Evolutionary conservation across 495 filamentous ascomycete species (phyloP).

Genomic region (Margaritispora aquatica): DNA sequence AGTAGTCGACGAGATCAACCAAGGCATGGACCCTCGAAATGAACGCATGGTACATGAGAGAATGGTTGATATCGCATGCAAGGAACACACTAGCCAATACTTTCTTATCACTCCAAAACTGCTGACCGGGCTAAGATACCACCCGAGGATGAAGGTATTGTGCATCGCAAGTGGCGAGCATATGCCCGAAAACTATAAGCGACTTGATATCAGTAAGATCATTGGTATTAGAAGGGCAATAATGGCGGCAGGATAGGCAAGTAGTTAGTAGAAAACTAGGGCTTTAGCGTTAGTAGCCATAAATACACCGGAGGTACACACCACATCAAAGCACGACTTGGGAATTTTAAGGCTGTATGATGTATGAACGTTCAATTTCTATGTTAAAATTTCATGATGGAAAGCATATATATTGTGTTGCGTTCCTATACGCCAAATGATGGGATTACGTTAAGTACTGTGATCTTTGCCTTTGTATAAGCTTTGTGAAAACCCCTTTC

Average conservation of each 20-base stretch:
- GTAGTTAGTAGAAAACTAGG: too few relatives aligned
- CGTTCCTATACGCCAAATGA: too few relatives aligned
- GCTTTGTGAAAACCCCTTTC: too few relatives aligned
- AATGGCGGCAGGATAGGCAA: constrained; percentile 14
- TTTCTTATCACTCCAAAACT: constrained; percentile 99
- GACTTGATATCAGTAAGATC: constrained; percentile 51
- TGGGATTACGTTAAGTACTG: too few relatives aligned
- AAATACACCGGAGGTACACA: too few relatives aligned
- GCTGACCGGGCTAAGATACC: constrained; percentile 76
- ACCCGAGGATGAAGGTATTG: constrained; percentile 83
- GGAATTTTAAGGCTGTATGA: too few relatives aligned
- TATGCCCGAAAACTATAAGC: constrained; percentile 57
- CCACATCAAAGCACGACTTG: too few relatives aligned
- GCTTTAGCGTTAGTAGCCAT: too few relatives aligned
- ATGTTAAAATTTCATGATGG: too few relatives aligned
- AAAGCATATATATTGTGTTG: too few relatives aligned
- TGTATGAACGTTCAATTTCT: too few relatives aligned
- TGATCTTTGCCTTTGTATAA: too few relatives aligned
- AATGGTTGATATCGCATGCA: constrained; percentile 90
- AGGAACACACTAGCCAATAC: constrained; percentile 63
- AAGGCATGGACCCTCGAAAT: constrained; percentile 98
- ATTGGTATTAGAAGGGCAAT: constrained; percentile 37
- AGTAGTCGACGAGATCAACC: constrained; percentile 98
- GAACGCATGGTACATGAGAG: constrained; percentile 96
- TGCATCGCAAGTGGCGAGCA: constrained; percentile 91